Evolutionary conservation across 2,329 filamentous ascomycete genomes (phyloP).

Genomic region (Xylaria sp.): DNA sequence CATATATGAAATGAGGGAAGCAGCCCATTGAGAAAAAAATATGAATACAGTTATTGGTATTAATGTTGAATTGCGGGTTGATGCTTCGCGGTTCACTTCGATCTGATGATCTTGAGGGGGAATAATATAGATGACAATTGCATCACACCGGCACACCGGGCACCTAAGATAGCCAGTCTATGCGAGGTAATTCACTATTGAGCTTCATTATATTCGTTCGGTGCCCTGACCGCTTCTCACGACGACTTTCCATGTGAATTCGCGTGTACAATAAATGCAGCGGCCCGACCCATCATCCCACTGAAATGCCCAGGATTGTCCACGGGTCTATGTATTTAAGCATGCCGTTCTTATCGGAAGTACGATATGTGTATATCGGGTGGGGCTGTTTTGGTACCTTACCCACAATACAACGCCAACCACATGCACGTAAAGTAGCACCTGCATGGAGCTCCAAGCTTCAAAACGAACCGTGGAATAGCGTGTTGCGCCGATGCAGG

Average conservation of each 20-base stretch:
- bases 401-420: not conserved
- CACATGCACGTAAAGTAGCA: not conserved
- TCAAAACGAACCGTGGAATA: slow-evolving; percentile 17
- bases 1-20: not conserved
- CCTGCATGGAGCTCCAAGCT: slow-evolving; percentile 19
- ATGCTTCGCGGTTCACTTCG: slow-evolving; percentile 1
- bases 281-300: not conserved
- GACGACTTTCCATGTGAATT: not conserved
- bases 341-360: slow-evolving; percentile 10
- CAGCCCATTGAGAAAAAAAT: no score
- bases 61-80: not conserved
- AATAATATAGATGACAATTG: not conserved
- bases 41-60: not conserved
- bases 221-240: not conserved
- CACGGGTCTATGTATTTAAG: slow-evolving; percentile 27
- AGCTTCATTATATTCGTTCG: slow-evolving; percentile 3
- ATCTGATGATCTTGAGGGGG: not conserved
- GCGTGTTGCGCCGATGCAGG: slow-evolving; percentile 14
- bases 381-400: not conserved
- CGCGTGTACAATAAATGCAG: not conserved
- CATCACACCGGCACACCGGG: not conserved
- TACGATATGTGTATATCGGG: slow-evolving; percentile 21
- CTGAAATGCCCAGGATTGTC: no score
- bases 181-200: not conserved
- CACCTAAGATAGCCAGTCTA: not conserved